These are phyloP conservation scores for Huntiella abstrusa DNA, from an alignment of 2,329 filamentous ascomycete genomes.

Conservation along the genomic window DNA sequence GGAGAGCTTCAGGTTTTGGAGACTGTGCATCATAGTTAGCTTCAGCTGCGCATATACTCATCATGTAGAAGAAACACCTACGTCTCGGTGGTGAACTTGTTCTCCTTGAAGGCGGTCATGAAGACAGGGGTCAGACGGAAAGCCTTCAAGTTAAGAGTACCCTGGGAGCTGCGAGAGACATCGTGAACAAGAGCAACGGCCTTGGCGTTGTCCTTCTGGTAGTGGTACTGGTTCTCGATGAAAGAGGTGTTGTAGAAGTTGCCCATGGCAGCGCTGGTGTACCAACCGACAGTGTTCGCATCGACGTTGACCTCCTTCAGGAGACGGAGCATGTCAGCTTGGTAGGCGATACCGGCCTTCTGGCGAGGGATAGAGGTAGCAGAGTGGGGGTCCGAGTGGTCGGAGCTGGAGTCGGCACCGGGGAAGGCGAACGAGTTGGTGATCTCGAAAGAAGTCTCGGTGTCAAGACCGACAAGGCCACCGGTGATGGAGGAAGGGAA, in stretches of 20 bases:
- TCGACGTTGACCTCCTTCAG: conserved; percentile 95
- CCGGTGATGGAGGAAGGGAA: conserved; percentile 85
- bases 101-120: conserved; percentile 85
- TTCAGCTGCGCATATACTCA: background rate
- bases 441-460: conserved; percentile 61
- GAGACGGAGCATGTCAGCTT: conserved; percentile 93
- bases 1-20: conserved; percentile 83
- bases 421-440: conserved; percentile 95
- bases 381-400: conserved; percentile 56
- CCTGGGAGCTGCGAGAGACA: conserved; percentile 85
- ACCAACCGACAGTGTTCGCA: conserved; percentile 96
- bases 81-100: conserved; percentile 93
- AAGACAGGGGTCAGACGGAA: conserved; percentile 80
- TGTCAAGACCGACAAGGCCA: conserved; percentile 84
- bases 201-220: conserved; percentile 86
- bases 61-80: conserved; percentile 25
- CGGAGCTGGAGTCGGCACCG: conserved; percentile 51
- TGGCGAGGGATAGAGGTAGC: conserved; percentile 80
- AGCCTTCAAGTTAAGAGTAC: conserved; percentile 71
- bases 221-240: conserved; percentile 95
- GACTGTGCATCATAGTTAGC: conserved; percentile 29
- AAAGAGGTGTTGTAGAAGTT: conserved; percentile 92
- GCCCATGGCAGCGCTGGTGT: conserved; percentile 95
- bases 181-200: conserved; percentile 86
- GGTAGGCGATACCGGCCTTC: conserved; percentile 75